Base-by-base conservation (phyloP, 2,329 filamentous ascomycete genomes). In the Stagonosporopsis rhizophila region DNA sequence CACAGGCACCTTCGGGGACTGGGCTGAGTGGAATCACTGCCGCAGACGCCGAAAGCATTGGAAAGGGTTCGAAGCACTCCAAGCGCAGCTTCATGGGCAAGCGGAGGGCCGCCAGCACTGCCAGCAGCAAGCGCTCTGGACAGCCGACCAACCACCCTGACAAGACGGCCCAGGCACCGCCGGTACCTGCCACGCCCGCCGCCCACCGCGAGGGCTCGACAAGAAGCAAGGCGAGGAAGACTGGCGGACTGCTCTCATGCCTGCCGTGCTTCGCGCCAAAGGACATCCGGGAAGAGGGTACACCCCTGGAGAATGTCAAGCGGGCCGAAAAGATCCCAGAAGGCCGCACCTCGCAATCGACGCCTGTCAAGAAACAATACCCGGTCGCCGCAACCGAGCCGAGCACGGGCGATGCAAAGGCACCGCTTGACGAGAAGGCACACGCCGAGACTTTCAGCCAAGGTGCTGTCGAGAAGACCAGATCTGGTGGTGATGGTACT, bases 211-310 rank as follows among this genome's bases (percentile, higher is more conserved):
- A 73, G 39, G 68, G 70, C 22, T 74, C 72, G 42, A 71, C 67
- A 62, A 61, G 78, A 56, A 75, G 73, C 56, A 67, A 78, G 61
- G 67, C 72, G 39, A 80, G 77, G 65, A 79, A 79, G 67, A 77
- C 77, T 34, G 71, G 74, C 14, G 66, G 65, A 20, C 64, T 81
- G 28, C 65, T 81, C 11, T 72, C 78, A 12, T 82, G 91, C 51
- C 80, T 91, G 56, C 86, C 83, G 58, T 91, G 89, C 78, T 91
- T 89, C 73, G 82, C 86, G 37, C 85, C 87, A 45, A 87, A 88
- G 60, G 81, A 84, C 61, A 81, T 82, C 15, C 83, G 85, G 40
- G 32, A 61, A 8, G 69, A 75, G 41, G 63, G 64, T n/a, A 62
- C 85, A 55, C 81, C 85, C 35, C 78, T 74, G 23, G 77, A 80